These are phyloP conservation scores for Aspergillus candidus DNA, from an alignment of 2,329 filamentous ascomycete genomes.

Conservation along the genomic window DNA sequence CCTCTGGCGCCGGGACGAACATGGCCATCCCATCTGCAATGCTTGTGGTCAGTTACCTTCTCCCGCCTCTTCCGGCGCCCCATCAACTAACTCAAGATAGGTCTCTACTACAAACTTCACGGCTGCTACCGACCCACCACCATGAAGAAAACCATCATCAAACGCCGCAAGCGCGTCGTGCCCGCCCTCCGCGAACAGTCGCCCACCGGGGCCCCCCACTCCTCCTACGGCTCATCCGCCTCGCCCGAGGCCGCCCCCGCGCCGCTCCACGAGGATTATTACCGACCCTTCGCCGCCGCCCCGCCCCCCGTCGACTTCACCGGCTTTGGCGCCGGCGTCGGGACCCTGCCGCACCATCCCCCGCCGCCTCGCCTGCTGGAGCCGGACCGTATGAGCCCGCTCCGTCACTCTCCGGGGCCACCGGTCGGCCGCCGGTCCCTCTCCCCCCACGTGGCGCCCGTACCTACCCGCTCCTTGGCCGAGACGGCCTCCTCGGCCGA, in stretches of 20 bases:
- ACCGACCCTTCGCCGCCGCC: slow-evolving; percentile 30
- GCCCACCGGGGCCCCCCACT: slow-evolving; percentile 34
- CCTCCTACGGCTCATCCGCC: slow-evolving; percentile 37
- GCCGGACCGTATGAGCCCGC: slow-evolving; percentile 22
- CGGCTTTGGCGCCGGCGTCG: slow-evolving; percentile 33
- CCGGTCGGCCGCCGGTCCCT: slow-evolving; percentile 29
- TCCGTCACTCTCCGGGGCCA: slow-evolving; percentile 21
- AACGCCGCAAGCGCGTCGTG: slow-evolving; percentile 88
- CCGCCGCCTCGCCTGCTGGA: slow-evolving; percentile 27
- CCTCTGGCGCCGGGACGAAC: slow-evolving; percentile 88
- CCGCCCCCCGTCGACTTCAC: slow-evolving; percentile 49
- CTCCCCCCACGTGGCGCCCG: slow-evolving; percentile 26
- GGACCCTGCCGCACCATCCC: slow-evolving; percentile 28
- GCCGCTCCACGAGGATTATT: slow-evolving; percentile 28
- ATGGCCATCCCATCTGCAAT: slow-evolving; percentile 95
- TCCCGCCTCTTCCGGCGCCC: slow-evolving; percentile 3
- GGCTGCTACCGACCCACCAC: slow-evolving; percentile 86
- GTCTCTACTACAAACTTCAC: slow-evolving; percentile 93
- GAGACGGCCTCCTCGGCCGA: slow-evolving; percentile 27
- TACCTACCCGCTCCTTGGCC: slow-evolving; percentile 33
- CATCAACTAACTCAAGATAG: slow-evolving; percentile 43
- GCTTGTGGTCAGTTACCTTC: slow-evolving; percentile 71
- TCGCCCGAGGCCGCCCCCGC: slow-evolving; percentile 38
- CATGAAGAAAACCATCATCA: slow-evolving; percentile 99
- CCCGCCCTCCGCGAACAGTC: slow-evolving; percentile 58